Evolutionary conservation across 441 rosid species (phyloP).

Genomic region (Brassica hybrid): DNA sequence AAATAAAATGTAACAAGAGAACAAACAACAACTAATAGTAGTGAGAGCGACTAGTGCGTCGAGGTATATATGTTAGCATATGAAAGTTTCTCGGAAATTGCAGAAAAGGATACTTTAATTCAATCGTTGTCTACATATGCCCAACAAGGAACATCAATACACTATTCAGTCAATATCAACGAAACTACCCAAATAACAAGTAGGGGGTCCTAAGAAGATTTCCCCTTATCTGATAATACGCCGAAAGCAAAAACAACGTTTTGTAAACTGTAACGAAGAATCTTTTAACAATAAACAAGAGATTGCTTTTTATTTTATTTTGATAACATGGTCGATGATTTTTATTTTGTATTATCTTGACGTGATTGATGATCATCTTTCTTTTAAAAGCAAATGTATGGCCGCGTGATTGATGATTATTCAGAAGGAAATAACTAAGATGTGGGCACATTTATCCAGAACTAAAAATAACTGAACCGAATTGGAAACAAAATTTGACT

Average conservation of each 20-base stretch:
- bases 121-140: constrained; percentile 17
- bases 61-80: neutral
- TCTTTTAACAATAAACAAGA: neutral
- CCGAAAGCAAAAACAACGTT: neutral
- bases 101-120: neutral
- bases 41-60: constrained; percentile 15
- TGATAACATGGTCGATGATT: no score
- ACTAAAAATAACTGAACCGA: no score
- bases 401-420: no score
- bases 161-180: constrained; percentile 13
- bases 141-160: neutral
- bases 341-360: no score
- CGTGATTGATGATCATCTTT: no score
- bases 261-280: neutral
- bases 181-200: constrained; percentile 28
- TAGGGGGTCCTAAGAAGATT: neutral
- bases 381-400: no score
- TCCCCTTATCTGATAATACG: neutral
- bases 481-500: no score
- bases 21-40: neutral
- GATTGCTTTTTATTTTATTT: neutral
- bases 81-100: constrained; percentile 36
- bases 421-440: no score
- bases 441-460: no score
- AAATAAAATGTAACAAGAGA: no score